Conservation (phyloP, 2,329 filamentous ascomycete genomes). For the Aspergillus fischeri region DNA sequence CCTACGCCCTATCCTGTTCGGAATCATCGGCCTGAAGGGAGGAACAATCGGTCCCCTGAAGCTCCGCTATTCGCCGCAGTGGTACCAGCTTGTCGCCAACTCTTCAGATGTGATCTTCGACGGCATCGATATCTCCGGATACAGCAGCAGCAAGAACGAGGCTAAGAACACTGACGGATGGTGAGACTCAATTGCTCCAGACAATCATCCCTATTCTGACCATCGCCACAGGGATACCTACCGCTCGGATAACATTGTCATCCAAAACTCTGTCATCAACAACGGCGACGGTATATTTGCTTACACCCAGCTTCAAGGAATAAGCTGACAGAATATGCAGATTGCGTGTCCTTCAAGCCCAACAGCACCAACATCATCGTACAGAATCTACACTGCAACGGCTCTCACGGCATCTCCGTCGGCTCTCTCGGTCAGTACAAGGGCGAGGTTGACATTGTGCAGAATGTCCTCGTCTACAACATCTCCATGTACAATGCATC, state of each 20-base stretch:
- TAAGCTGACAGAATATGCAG: conserved; percentile 23
- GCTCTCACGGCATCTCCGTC: conserved; percentile 69
- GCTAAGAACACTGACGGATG: conserved; percentile 65
- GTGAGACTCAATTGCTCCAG: conserved; percentile 10
- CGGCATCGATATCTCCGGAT: conserved; percentile 58
- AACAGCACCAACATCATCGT: conserved; percentile 67
- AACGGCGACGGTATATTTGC: conserved; percentile 55
- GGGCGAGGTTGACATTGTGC: conserved; percentile 61
- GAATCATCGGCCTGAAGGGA: conserved; percentile 54
- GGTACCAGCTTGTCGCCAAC: conserved; percentile 64
- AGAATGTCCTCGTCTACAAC: conserved; percentile 64
- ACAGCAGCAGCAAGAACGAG: conserved; percentile 47
- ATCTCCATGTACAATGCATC: conserved; percentile 55
- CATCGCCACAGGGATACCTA: conserved; percentile 38
- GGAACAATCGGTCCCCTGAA: conserved; percentile 58
- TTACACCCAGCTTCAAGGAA: background rate
- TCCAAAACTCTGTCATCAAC: conserved; percentile 61
- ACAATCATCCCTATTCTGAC: background rate
- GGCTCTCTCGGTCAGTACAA: conserved; percentile 67
- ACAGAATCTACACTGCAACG: conserved; percentile 64
- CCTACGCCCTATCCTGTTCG: conserved; percentile 56
- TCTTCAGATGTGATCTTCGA: conserved; percentile 61
- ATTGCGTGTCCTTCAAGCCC: conserved; percentile 72
- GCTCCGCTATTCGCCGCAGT: conserved; percentile 58
- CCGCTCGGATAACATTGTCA: conserved; percentile 58